Evolutionary conservation across 768 basidiomycete species (phyloP), one percentile per base, ranked within the genome.

Genomic region (Phylloporus sp.): DNA sequence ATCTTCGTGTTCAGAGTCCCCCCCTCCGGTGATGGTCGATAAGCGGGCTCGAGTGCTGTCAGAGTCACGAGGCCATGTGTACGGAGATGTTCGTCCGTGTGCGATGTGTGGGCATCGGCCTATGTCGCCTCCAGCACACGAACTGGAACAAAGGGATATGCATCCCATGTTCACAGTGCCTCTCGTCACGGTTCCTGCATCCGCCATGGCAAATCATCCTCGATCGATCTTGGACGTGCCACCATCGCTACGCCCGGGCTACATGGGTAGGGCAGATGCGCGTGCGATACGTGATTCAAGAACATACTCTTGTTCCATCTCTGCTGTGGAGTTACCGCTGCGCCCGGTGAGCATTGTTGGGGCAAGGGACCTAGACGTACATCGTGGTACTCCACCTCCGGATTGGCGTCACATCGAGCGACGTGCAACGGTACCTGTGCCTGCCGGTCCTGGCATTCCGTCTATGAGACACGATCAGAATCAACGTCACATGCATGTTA

Each of bases 141-240:
- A 39, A 3, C 22, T 15, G 9, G 32, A 35, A 36, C 22, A 6
- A 13, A 15, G 3, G 14, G 44, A 38, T 18, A 39, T 60, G 26
- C 60, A 66, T 17, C 65, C 62, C 6, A 64, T 66, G 63, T 66
- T 64, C 18, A 55, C 55, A 0, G 52, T 64, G 3, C 63, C 63
- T 9, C 60, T 64, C n/a, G 35, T 62, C 29, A 64, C 63, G 18
- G 15, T 59, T 0, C 57, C 63, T 20, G 23, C 37, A 18, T 21
- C 58, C 11, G 17, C 43, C 5, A 20, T 41, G 11, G 41, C 26
- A 21, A 8, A 11, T 5, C 17, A 32, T 5, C 18, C 35, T 18
- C 45, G 41, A 0, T 11, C 42, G 23, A 27, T 13, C 11, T 14
- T 22, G 6, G 29, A 26, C 28, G 9, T n/a, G 21, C n/a, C 31